These are phyloP conservation scores for Bipolaris sorokiniana DNA, from an alignment of 2,329 filamentous ascomycete species.

Conservation along the genomic window DNA sequence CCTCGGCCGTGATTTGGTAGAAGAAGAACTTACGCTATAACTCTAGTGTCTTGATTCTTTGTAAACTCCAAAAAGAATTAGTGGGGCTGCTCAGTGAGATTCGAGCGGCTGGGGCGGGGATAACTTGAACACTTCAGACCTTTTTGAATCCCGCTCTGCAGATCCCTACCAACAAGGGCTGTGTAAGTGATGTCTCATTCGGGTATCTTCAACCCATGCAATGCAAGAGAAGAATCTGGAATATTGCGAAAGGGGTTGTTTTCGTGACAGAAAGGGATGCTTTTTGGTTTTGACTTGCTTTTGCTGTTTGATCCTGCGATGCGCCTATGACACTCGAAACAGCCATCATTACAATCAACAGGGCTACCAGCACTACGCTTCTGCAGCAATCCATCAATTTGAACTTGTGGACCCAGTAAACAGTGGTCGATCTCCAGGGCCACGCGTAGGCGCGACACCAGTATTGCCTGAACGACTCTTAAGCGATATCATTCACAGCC, in stretches of 20 bases:
- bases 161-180: neutral
- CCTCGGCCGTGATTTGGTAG: neutral
- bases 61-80: neutral
- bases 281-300: slow-evolving; percentile 5
- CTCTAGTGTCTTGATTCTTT: neutral
- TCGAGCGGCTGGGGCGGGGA: neutral
- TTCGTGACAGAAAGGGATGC: neutral
- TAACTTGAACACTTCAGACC: neutral
- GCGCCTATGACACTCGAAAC: neutral
- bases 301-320: neutral
- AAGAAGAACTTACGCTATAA: neutral
- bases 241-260: neutral
- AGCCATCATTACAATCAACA: neutral
- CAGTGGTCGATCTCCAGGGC: neutral
- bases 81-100: neutral
- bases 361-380: neutral
- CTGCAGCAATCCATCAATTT: neutral
- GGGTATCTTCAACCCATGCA: neutral
- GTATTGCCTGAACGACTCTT: neutral
- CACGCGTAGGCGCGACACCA: neutral
- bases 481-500: neutral
- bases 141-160: neutral
- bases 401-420: neutral
- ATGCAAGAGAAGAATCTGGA: neutral
- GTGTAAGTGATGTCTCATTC: neutral